Base-by-base conservation (phyloP, 768 basidiomycete genomes). In the Macrolepiota fuliginosa region DNA sequence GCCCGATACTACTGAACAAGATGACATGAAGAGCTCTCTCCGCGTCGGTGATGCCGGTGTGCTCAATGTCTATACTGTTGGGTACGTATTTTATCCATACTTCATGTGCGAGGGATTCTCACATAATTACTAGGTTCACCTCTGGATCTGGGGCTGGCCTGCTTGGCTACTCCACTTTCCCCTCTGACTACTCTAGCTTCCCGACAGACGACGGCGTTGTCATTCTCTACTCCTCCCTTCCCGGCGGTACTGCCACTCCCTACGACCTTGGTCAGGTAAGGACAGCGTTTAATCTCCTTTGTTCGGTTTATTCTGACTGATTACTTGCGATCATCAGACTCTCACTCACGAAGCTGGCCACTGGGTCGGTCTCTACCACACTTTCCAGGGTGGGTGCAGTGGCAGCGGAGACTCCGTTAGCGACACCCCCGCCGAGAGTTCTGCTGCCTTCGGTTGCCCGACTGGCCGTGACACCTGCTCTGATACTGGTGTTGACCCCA, bases 311-410 rank as follows among this genome's bases (percentile, higher is more conserved):
- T 10, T 27, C 22, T 12, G 22, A 1, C 22, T 24, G 10, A 27
- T 49, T 19, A 29, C 17, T 42, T 35, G 64, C 65, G 36, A 65
- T 66, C 42, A 71, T 63, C 50, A 42, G 69, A 86, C 81, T 47
- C 65, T 81, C 62, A 82, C 79, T 6, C 85, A 86, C 68, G 85
- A 86, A 69, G 79, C 77, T 51, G 83, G 84, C 17, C 83, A 85
- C 72, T 86, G 84, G 83, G 73, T 83, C 61, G 83, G 84, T 35
- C 76, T 84, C 25, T 84, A 79, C 70, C 83, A 85, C 71, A 83
- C 83, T 27, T 84, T 84, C 79, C 79, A 86, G 67, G 81, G 81
- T 47, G 79, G 80, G 19, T 82, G 77, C 72, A 54, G 58, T 10
- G 64, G 62, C 66, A 51, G 72, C 29, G 81, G 81, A 24, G 81